Evolutionary conservation across 768 basidiomycete genomes (phyloP).

Genomic region (Cyclocybe aegerita): DNA sequence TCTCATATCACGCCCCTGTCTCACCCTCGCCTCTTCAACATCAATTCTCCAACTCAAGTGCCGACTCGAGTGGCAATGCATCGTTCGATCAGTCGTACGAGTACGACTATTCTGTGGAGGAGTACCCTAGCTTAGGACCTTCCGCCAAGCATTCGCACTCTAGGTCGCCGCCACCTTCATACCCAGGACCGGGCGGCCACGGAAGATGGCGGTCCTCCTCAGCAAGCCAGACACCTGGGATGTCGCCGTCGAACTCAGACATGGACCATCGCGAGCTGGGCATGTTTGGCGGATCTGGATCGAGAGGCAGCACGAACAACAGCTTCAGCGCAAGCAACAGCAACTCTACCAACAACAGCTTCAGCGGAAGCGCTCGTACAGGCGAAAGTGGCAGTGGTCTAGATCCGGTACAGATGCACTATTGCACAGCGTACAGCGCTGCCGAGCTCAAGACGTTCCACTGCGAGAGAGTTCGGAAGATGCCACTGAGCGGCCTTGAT

Average conservation of each 20-base stretch:
- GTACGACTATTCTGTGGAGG: constrained; percentile 1
- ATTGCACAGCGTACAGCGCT: constrained; percentile 69
- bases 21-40: constrained; percentile 69
- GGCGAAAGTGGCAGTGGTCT: constrained; percentile 16
- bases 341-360: not conserved
- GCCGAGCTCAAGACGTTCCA: constrained; percentile 88
- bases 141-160: constrained; percentile 1
- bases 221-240: too few relatives aligned
- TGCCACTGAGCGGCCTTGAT: constrained; percentile 87
- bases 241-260: constrained; percentile 11
- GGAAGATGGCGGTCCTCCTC: not conserved
- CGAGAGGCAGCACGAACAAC: constrained; percentile 1
- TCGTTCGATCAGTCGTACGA: constrained; percentile 8
- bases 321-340: constrained; percentile 1
- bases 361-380: too few relatives aligned
- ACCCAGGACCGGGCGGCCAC: not conserved
- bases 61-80: constrained; percentile 6
- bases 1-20: constrained; percentile 52
- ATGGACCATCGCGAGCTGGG: constrained; percentile 35
- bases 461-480: constrained; percentile 95
- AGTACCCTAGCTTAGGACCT: constrained; percentile 1
- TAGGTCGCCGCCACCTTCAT: constrained; percentile 21
- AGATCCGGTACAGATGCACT: constrained; percentile 60
- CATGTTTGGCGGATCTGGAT: constrained; percentile 23
- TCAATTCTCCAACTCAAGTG: constrained; percentile 46